phyloP scores from a whole-genome alignment of 495 filamentous ascomycete genomes.

The Lasiosphaeris hirsuta region DNA sequence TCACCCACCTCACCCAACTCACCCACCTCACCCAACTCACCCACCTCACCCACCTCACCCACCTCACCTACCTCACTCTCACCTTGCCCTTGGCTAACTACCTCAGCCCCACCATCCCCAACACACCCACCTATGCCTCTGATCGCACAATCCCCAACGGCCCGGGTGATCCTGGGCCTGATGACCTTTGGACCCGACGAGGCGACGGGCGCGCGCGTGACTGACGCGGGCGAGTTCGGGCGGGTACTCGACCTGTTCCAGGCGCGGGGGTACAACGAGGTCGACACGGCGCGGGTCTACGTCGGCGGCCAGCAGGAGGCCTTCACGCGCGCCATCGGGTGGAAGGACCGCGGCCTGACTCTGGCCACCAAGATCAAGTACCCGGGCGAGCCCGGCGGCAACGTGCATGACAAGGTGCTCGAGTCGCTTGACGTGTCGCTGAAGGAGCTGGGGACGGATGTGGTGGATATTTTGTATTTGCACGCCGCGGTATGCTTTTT shows the following conservation, averaged over 20 bases:
- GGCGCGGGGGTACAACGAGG: conserved; percentile 69
- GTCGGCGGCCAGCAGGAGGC: conserved; percentile 73
- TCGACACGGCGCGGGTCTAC: conserved; percentile 79
- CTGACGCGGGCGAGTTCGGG: conserved; percentile 61
- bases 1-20: no score
- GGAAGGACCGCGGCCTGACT: conserved; percentile 78
- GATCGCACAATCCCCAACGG: conserved; percentile 29
- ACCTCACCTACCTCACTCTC: not conserved
- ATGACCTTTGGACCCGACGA: conserved; percentile 60
- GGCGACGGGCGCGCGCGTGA: conserved; percentile 64
- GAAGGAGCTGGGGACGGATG: conserved; percentile 68
- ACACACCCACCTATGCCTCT: conserved; percentile 18
- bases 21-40: no score
- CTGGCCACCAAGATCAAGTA: conserved; percentile 81
- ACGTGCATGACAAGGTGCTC: conserved; percentile 59
- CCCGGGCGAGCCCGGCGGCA: conserved; percentile 53
- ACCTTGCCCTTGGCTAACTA: no score
- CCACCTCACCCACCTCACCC: not conserved
- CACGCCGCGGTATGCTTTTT: conserved; percentile 58
- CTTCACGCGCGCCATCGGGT: conserved; percentile 70
- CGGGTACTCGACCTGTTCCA: conserved; percentile 66
- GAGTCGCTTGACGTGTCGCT: conserved; percentile 62
- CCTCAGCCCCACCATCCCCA: not conserved
- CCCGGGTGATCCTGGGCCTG: conserved; percentile 57
- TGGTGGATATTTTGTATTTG: conserved; percentile 84